These are phyloP conservation scores for Geranium rotundifolium DNA, from an alignment of 345 rosid genomes.

Conservation along the genomic window DNA sequence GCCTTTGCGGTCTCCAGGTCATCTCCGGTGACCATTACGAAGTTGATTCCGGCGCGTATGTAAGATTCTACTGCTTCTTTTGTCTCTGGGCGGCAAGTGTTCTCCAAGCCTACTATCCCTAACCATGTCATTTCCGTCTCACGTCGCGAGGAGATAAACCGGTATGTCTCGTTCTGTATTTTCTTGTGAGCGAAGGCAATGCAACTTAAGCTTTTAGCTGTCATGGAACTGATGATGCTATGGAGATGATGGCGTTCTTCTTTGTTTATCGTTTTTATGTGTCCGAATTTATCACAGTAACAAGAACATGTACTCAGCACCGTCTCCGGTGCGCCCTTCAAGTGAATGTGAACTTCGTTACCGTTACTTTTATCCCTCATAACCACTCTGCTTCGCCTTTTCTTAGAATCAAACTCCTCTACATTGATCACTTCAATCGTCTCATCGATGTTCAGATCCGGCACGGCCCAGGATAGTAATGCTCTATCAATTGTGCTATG, in stretches of 20 bases:
- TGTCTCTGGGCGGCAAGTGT: constrained; percentile 58
- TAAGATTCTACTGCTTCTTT: constrained; percentile 54
- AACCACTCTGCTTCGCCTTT: no score
- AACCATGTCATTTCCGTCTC: constrained; percentile 38
- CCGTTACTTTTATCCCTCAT: no score
- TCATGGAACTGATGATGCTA: constrained; percentile 49
- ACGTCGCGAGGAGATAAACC: neutral
- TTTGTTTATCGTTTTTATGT: constrained; percentile 16
- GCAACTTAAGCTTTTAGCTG: constrained; percentile 57
- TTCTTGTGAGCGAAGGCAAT: constrained; percentile 57
- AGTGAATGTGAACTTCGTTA: no score
- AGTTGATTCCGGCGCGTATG: constrained; percentile 50
- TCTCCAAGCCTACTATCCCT: constrained; percentile 69
- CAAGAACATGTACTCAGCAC: no score
- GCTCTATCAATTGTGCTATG: constrained; percentile 76
- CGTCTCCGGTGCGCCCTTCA: no score
- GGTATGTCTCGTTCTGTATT: constrained; percentile 13
- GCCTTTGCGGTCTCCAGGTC: constrained; percentile 71
- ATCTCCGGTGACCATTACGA: constrained; percentile 81
- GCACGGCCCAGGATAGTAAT: constrained; percentile 59
- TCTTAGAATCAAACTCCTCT: constrained; percentile 38
- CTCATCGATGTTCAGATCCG: constrained; percentile 29
- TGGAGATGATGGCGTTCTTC: constrained; percentile 22
- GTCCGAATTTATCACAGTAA: no score
- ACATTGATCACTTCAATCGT: constrained; percentile 33